These are phyloP conservation scores for Heliamphora ciliata DNA, from an alignment of 179 eudicot genomes.

Conservation along the genomic window DNA sequence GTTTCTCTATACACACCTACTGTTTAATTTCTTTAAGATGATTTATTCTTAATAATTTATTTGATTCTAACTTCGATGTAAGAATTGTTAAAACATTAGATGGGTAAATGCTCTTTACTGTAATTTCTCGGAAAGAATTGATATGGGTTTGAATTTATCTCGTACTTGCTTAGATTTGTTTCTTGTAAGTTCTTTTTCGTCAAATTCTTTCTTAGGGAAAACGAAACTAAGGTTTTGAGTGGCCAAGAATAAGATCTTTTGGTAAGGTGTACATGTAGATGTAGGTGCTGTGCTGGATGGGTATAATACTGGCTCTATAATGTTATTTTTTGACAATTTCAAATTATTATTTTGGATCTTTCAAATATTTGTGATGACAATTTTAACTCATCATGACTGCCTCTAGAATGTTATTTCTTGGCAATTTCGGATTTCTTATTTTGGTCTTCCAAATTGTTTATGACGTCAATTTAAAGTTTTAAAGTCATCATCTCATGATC, in stretches of 20 bases:
- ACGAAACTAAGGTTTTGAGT: not conserved
- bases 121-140: not conserved
- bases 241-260: not conserved
- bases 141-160: not conserved
- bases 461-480: too few species aligned
- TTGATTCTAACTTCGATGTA: not conserved
- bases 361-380: not conserved
- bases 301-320: not conserved
- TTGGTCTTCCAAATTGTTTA: too few species aligned
- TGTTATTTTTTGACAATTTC: not conserved
- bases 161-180: not conserved
- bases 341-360: too few species aligned
- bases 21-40: not conserved
- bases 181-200: not conserved
- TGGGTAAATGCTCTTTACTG: not conserved
- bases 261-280: not conserved
- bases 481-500: too few species aligned
- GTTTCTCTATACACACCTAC: not conserved
- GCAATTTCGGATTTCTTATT: too few species aligned
- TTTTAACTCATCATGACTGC: not conserved
- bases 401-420: not conserved
- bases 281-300: not conserved
- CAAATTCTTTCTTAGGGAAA: not conserved
- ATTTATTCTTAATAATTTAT: not conserved
- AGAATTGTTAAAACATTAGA: not conserved